Percentiles rank a stretch among this genome's conserved stretches.
These are phyloP conservation scores for Alopecurus myosuroides DNA, from an alignment of 176 grass and related monocot species.

Conservation along the genomic window DNA sequence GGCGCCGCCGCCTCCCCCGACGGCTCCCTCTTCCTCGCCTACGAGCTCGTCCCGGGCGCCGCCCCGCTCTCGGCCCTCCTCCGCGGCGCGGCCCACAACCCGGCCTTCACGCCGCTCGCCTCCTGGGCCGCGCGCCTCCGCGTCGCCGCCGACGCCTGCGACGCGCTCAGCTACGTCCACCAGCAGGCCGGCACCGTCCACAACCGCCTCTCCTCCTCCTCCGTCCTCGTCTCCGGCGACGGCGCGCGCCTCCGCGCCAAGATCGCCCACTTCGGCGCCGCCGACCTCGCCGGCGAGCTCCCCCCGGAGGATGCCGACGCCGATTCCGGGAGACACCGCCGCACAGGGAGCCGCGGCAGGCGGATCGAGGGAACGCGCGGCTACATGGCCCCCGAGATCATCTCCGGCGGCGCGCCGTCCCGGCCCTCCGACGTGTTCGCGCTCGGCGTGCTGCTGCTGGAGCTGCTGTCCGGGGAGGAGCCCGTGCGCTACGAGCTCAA, in stretches of 20 bases:
- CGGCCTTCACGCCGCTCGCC: constrained; percentile 58
- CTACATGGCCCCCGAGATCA: constrained; percentile 76
- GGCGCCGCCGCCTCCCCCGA: constrained; percentile 68
- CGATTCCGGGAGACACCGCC: background rate
- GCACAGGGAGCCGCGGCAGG: constrained; percentile 31
- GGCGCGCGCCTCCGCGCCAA: constrained; percentile 50
- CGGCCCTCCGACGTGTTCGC: constrained; percentile 68
- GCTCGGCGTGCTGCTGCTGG: constrained; percentile 69
- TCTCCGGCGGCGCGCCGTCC: constrained; percentile 25
- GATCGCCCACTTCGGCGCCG: constrained; percentile 74
- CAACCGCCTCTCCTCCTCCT: constrained; percentile 77
- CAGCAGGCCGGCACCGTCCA: constrained; percentile 61
- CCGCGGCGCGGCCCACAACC: constrained; percentile 69
- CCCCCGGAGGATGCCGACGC: constrained; percentile 1
- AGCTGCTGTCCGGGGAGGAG: constrained; percentile 74
- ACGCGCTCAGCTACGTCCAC: constrained; percentile 84
- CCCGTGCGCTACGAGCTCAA: constrained; percentile 50
- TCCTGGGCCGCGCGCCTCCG: constrained; percentile 67
- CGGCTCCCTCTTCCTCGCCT: constrained; percentile 64
- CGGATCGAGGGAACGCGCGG: constrained; percentile 76
- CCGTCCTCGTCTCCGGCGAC: constrained; percentile 57
- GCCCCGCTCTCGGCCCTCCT: constrained; percentile 54
- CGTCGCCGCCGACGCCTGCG: constrained; percentile 60
- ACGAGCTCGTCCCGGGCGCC: constrained; percentile 57
- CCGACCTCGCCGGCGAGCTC: constrained; percentile 69